Base-by-base conservation (phyloP, 345 rosid species). In the Aquilaria sinensis region DNA sequence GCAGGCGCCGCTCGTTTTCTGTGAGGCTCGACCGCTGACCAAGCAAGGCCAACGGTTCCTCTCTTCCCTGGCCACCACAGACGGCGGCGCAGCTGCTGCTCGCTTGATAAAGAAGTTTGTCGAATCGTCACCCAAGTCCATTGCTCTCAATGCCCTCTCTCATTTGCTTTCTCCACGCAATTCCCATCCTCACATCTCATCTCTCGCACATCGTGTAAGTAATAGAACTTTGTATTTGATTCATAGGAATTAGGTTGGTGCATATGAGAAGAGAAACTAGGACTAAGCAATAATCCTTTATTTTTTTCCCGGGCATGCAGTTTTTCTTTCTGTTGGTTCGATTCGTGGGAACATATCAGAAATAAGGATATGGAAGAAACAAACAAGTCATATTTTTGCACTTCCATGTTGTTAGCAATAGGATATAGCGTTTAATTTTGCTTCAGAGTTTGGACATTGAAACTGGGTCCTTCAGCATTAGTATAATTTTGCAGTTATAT, bases 61-160 rank as follows among this genome's bases (percentile, higher is more conserved):
- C 60, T 68, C 81, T 3, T 76, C 85, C 5, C 62, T 85, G 1
- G 73, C 81, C 13, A 66, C 80, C 12, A 69, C 72, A 15, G 67
- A 75, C 3, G 77, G 78, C 69, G 96, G 83, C 61, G 73, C 2
- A 63, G 75, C 84, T 9, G 66, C 78, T 29, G 70, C 69, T 63
- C 83, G 88, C 9, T 67, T 84, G 76, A 83, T 87, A 6, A 81
- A 77, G 82, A 93, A 88, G 71, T 93, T 93, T 63, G 88, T 86
- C 6, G 83, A 87, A 30, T 74, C 86, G 10, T 83, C 89, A 0
- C 85, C 97, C 3, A 85, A 88, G 77, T 77, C 85, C 53, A 51
- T 81, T 4, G 74, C 90, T 56, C 89, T 93, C 31, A 83, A 84
- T 67, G 87, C 90, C 23, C 92, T 90, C 64, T 81, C 94, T 57